Conservation (phyloP, 208 protist species). For the Leishmania major region DNA sequence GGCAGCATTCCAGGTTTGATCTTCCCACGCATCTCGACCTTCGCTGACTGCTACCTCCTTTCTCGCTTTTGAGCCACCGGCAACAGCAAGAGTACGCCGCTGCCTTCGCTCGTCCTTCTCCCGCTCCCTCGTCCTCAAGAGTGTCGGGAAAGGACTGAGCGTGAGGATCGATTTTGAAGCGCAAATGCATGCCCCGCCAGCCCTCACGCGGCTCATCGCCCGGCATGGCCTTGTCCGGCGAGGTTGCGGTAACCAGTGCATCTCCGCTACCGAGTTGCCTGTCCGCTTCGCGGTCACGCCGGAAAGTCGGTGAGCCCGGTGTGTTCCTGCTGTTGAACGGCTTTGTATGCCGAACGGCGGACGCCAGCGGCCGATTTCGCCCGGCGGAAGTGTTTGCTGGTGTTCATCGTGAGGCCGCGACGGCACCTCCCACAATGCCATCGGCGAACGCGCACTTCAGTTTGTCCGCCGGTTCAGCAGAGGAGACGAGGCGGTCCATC, state of each 20-base stretch:
- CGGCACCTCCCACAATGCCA: slow-evolving; percentile 1
- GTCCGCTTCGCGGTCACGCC: not conserved
- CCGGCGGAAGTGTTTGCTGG: slow-evolving; percentile 72
- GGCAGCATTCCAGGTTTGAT: not conserved
- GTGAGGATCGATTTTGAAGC: not conserved
- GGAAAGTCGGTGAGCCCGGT: slow-evolving; percentile 5
- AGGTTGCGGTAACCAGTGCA: not conserved
- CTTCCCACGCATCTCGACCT: not conserved
- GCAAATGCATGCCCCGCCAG: not conserved
- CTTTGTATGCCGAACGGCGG: slow-evolving; percentile 66
- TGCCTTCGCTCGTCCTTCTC: not conserved
- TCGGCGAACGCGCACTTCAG: not conserved
- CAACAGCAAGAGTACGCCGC: not conserved
- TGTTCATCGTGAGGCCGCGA: slow-evolving; percentile 18
- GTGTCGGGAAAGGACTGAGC: not conserved
- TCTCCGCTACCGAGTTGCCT: not conserved
- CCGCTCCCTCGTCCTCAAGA: not conserved
- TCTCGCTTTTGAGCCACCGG: not conserved
- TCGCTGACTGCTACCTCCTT: not conserved
- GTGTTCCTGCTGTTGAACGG: slow-evolving; percentile 74
- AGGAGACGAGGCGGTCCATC: not conserved
- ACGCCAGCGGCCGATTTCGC: slow-evolving; percentile 50
- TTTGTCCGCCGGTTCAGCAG: not conserved
- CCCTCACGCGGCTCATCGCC: not conserved
- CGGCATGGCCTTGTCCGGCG: too few species aligned